Base-by-base conservation (phyloP, 2,329 filamentous ascomycete genomes). In the Stromatinia cepivora region DNA sequence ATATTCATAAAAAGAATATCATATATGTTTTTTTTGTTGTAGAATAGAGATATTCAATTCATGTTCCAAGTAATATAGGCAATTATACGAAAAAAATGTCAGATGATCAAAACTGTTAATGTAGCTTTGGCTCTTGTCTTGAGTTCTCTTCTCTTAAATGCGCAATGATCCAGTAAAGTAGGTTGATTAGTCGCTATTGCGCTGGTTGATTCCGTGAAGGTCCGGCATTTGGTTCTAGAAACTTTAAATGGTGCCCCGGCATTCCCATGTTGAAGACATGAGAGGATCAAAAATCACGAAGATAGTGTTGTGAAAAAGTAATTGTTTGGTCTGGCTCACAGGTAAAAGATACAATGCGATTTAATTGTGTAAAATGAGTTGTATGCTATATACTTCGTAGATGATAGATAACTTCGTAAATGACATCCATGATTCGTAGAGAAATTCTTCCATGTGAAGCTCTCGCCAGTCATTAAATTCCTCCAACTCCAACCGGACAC, bases 391-490 rank as follows among this genome's bases (percentile, higher is more conserved):
- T 50, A 50, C 22, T 39, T 63, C 31, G 22, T 50, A 36, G 28
- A 31, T 48, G 58, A 25, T 11, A 48, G 57, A 62, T 34, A 7
- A 62, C 9, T 46, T 62, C 58, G 28, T 62, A 25, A 25, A 22
- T 34, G 28, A 50, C 20, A 34, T 63, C 8, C 45, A 52, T 50
- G 39, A 63, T 39, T 63, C 46, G 22, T 63, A 63, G 25, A 52
- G 31, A 36, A 6, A 63, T 50, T 50, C 31, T 31, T 62, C 20
- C 59, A 50, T 62, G 5, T 10, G 28, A 5, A 39, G 9, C 22
- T 10, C n/a, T 34, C 15, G 34, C 31, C 31, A 50, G 34, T 36
- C 59, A 50, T 62, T n/a, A 36, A 46, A 25, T 8, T 25, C 22
- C 28, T 11, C 22, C 20, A 36, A 17, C 59, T 62, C n/a, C 45